Evolutionary conservation across 192 early-diverging fungal species (phyloP).

Genomic region (Backusella circina): DNA sequence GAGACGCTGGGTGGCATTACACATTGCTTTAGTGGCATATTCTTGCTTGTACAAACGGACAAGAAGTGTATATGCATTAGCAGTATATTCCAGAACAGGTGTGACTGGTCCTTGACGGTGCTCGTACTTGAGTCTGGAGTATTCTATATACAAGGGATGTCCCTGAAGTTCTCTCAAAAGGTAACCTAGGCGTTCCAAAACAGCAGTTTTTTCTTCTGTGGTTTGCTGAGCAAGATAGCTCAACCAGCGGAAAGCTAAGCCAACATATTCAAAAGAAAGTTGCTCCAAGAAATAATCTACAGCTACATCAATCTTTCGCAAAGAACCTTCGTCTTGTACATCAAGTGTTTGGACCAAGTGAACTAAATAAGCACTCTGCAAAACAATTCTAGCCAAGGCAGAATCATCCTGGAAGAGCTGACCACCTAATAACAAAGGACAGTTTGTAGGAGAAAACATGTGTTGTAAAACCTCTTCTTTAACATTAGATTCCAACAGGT

Average conservation of each 20-base stretch:
- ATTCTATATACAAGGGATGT: conserved; percentile 7
- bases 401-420: conserved; percentile 53
- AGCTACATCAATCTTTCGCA: conserved; percentile 29
- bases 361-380: conserved; percentile 54
- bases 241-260: conserved; percentile 45
- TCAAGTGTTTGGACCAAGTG: conserved; percentile 34
- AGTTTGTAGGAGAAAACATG: conserved; percentile 37
- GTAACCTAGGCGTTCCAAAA: conserved; percentile 21
- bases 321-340: conserved; percentile 1
- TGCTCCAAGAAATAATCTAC: conserved; percentile 53
- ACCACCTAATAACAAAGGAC: conserved; percentile 47
- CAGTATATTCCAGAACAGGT: not conserved
- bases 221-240: conserved; percentile 22
- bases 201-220: not conserved
- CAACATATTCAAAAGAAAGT: conserved; percentile 36
- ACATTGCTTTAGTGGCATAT: conserved; percentile 19
- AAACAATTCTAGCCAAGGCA: conserved; percentile 42
- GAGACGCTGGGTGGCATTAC: conserved; percentile 5
- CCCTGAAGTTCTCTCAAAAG: conserved; percentile 3
- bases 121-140: not conserved
- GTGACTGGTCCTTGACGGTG: not conserved
- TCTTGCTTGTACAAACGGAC: conserved; percentile 25
- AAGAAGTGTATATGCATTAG: conserved; percentile 23
- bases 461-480: conserved; percentile 12
- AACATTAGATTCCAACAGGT: not conserved